These are phyloP conservation scores for Borealophlyctis nickersoniae DNA, from an alignment of 192 early-diverging fungal species.

Conservation along the genomic window DNA sequence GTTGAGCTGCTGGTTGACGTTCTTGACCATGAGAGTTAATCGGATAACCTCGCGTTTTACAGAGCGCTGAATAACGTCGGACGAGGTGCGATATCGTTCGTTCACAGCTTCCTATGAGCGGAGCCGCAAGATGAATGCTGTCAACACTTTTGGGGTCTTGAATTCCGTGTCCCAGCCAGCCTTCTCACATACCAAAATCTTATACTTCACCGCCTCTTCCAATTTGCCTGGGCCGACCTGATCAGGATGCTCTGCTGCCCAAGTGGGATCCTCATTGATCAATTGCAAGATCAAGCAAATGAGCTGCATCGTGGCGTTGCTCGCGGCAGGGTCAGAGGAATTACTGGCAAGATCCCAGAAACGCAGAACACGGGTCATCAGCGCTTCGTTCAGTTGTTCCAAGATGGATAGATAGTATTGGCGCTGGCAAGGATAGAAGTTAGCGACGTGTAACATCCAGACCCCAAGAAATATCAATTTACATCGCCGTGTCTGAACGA, in stretches of 20 bases:
- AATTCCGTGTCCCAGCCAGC: not conserved
- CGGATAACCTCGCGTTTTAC: constrained; percentile 21
- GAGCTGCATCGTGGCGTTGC: constrained; percentile 21
- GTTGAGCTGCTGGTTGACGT: constrained; percentile 27
- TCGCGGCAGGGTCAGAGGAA: constrained; percentile 18
- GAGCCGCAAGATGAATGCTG: no score
- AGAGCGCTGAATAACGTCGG: not conserved
- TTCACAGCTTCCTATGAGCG: constrained; percentile 18
- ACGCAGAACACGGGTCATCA: constrained; percentile 11
- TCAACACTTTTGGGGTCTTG: not conserved
- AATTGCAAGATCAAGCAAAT: constrained; percentile 12
- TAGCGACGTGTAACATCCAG: not conserved
- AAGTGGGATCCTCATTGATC: constrained; percentile 14
- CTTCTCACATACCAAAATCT: constrained; percentile 14
- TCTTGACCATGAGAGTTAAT: constrained; percentile 20
- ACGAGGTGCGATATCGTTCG: constrained; percentile 13
- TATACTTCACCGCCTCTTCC: constrained; percentile 17
- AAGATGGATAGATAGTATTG: constrained; percentile 23
- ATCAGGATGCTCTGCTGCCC: constrained; percentile 19
- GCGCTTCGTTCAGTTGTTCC: constrained; percentile 2
- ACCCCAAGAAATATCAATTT: not conserved
- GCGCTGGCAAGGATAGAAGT: not conserved
- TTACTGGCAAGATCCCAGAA: constrained; percentile 15
- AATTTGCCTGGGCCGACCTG: constrained; percentile 4
- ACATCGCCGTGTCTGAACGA: constrained; percentile 12